Base-by-base conservation (phyloP, 2,329 filamentous ascomycete species). In the Trichoderma atrobrunneum region DNA sequence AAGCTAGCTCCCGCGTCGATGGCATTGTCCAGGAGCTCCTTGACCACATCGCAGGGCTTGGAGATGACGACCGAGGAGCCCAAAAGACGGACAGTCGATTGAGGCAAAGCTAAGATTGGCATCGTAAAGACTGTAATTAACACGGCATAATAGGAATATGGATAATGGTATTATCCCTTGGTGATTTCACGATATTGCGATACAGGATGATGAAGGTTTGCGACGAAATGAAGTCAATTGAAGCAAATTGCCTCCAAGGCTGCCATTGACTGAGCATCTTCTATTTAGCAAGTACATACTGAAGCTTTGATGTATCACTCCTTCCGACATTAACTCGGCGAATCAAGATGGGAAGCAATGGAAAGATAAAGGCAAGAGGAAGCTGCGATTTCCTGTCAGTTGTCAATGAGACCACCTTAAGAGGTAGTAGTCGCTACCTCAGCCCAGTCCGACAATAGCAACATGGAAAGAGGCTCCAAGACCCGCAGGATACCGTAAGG, bases 1-100 rank as follows among this genome's bases (percentile, higher is more conserved):
- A 86, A 86, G 2, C 87, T 91, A 14, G 92, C 91, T 67, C 86
- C 84, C 8, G 92, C 91, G 79, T 95, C 92, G 24, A 95, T 86
- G 57, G 92, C 86, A 79, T 95, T 95, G 76, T 95, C 93, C 36
- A 95, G 80, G 5, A 95, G 88, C 80, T 95, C 93, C 78, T 95
- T 95, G 76, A 94, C 87, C 3, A 93, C 82, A 12, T 87, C 86
- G 14, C 84, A 81, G 0, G 92, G 86, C 8, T 88, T 87, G 6
- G 86, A 84, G 64, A 94, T 85, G 60, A 86, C 85, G 75, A 90
- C 84, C 3, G 88, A 84, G 8, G 91, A 89, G 43, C 89, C 87
- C 7, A 95, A 83, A 12, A 88, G 85, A 61, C 86, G 85, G 26
- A 86, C 82, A 16, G 87, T 85, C 3, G 83, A 80, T 48, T 82